Percentiles rank a stretch among this genome's conserved stretches.
phyloP scores from a whole-genome alignment of 495 filamentous ascomycete genomes.

The Penicillium cinerascens region DNA sequence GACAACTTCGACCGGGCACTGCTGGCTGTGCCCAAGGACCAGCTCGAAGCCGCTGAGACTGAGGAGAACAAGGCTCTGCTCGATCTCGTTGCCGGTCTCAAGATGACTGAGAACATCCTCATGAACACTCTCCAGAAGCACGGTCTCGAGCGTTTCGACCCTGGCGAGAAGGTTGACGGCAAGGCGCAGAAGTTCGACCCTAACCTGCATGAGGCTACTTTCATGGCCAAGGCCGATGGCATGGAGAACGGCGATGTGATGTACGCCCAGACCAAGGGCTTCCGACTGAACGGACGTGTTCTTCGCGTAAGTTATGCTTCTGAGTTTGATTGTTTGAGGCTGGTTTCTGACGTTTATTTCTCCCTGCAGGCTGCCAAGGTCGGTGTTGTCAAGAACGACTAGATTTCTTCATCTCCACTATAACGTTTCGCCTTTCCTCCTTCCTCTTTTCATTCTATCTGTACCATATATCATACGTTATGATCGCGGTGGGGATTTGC shows the following conservation, averaged over 20 bases:
- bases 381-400: constrained; percentile 76
- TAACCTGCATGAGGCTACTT: constrained; percentile 92
- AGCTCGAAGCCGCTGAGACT: constrained; percentile 49
- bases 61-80: constrained; percentile 62
- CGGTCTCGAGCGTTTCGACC: constrained; percentile 86
- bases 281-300: constrained; percentile 82
- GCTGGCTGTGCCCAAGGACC: constrained; percentile 67
- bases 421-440: constrained; percentile 4
- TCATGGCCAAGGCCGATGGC: constrained; percentile 76
- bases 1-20: constrained; percentile 97
- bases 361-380: constrained; percentile 75
- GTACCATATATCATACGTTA: constrained; percentile 46
- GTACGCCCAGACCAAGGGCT: constrained; percentile 92
- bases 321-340: neutral
- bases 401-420: constrained; percentile 24
- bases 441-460: constrained; percentile 25
- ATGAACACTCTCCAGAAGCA: constrained; percentile 89
- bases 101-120: constrained; percentile 90
- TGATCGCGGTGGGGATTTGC: constrained; percentile 30
- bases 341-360: constrained; percentile 14
- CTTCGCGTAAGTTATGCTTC: constrained; percentile 57
- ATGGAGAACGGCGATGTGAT: constrained; percentile 91
- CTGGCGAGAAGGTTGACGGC: constrained; percentile 54
- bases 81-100: constrained; percentile 80
- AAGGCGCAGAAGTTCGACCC: constrained; percentile 76